A percentile compares a stretch with the other conserved stretches of the same genome.
phyloP scores from a whole-genome alignment of 2,329 filamentous ascomycete genomes.

The Cercospora zeae-maydis region DNA sequence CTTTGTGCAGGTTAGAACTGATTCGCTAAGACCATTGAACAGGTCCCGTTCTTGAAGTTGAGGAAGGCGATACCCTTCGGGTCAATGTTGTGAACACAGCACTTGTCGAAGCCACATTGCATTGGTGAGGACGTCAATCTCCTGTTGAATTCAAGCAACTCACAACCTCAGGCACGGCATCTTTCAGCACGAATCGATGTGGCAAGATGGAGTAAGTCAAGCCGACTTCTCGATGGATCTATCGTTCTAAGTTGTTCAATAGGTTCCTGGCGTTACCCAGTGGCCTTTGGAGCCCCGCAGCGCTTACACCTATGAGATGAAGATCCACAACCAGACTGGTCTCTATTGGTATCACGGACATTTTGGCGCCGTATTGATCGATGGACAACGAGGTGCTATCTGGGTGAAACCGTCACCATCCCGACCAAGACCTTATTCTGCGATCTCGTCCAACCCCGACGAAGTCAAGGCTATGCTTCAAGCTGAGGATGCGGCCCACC shows the following conservation, averaged over 20 bases:
- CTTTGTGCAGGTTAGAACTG: too few relatives aligned
- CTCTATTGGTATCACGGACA: slow-evolving; percentile 23
- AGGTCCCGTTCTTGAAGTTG: slow-evolving; percentile 44
- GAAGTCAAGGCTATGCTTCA: slow-evolving; percentile 16
- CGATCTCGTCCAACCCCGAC: slow-evolving; percentile 10
- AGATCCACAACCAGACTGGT: slow-evolving; percentile 20
- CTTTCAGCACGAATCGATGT: slow-evolving; percentile 1
- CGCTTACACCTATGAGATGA: slow-evolving; percentile 22
- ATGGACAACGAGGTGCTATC: slow-evolving; percentile 21
- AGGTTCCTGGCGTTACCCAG: slow-evolving; percentile 24
- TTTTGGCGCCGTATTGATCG: slow-evolving; percentile 20
- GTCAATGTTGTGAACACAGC: slow-evolving; percentile 44
- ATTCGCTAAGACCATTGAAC: too few relatives aligned
- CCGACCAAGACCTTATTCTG: slow-evolving; percentile 17
- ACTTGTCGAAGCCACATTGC: slow-evolving; percentile 20
- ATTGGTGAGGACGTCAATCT: slow-evolving; percentile 3
- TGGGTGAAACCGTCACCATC: slow-evolving; percentile 20
- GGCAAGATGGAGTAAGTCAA: slow-evolving; percentile 5
- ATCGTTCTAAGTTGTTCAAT: background rate
- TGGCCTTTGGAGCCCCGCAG: slow-evolving; percentile 20
- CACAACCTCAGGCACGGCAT: background rate
- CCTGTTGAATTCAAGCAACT: background rate
- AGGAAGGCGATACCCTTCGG: slow-evolving; percentile 44
- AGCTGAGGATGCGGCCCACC: slow-evolving; percentile 15
- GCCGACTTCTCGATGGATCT: background rate